These are phyloP conservation scores for Quercus lobata DNA, from an alignment of 331 rosid genomes.

Conservation along the genomic window DNA sequence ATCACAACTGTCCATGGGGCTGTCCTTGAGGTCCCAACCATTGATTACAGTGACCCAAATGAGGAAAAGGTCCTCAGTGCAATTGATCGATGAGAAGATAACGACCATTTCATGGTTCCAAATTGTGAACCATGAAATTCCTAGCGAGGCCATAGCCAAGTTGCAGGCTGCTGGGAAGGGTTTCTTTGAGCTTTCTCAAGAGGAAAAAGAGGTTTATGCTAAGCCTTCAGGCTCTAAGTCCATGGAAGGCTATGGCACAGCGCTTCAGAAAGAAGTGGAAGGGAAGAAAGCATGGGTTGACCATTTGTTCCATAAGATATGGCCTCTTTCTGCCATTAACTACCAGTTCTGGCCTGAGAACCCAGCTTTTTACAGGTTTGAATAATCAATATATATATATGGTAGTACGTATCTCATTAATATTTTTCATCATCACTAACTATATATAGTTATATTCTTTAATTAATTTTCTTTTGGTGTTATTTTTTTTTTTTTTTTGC, in stretches of 20 bases:
- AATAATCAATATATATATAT: too few relatives aligned
- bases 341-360: too few relatives aligned
- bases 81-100: too few relatives aligned
- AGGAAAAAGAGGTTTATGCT: constrained; percentile 52
- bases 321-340: constrained; percentile 57
- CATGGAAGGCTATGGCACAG: constrained; percentile 58
- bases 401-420: too few relatives aligned
- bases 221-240: constrained; percentile 30
- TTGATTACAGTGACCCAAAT: constrained; percentile 40
- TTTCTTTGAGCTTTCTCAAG: constrained; percentile 55
- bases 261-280: constrained; percentile 49
- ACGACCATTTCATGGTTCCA: too few relatives aligned
- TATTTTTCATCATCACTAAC: neutral
- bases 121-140: constrained; percentile 62
- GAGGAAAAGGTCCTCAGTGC: constrained; percentile 12
- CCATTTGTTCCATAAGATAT: constrained; percentile 59
- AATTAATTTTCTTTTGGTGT: neutral
- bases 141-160: constrained; percentile 32
- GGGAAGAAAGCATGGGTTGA: constrained; percentile 78
- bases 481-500: too few relatives aligned
- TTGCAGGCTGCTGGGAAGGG: constrained; percentile 52
- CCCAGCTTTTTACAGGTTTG: too few relatives aligned
- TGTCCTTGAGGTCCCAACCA: constrained; percentile 46
- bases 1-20: constrained; percentile 48
- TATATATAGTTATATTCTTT: too few relatives aligned